These are phyloP conservation scores for Chlorophyllum brunneum DNA, from an alignment of 768 basidiomycete species.

Conservation along the genomic window DNA sequence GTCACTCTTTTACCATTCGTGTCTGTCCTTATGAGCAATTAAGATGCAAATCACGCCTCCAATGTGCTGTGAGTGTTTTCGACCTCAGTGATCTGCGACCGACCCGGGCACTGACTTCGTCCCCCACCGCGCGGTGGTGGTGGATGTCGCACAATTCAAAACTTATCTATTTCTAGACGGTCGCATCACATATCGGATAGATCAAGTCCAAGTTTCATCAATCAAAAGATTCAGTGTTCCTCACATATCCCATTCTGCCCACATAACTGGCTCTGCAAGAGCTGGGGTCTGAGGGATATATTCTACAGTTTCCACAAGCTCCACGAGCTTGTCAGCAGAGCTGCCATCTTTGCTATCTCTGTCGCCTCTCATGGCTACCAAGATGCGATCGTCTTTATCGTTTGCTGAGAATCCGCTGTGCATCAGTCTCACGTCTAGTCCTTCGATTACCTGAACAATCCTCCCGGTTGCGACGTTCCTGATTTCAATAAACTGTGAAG, in stretches of 20 bases:
- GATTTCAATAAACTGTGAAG: conserved; percentile 71
- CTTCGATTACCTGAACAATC: conserved; percentile 84
- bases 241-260: conserved; percentile 79
- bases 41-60: too few relatives aligned
- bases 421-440: conserved; percentile 61
- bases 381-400: conserved; percentile 41
- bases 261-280: conserved; percentile 30
- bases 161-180: too few relatives aligned
- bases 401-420: conserved; percentile 36
- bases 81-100: too few relatives aligned
- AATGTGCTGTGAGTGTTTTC: too few relatives aligned
- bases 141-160: too few relatives aligned
- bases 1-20: too few relatives aligned
- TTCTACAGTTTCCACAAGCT: conserved; percentile 68
- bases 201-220: not conserved
- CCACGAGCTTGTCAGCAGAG: conserved; percentile 58
- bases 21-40: too few relatives aligned
- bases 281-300: conserved; percentile 32
- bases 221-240: not conserved
- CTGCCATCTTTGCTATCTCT: conserved; percentile 49
- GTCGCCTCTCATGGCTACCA: conserved; percentile 62
- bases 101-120: too few relatives aligned
- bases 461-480: conserved; percentile 59
- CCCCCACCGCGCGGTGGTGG: too few relatives aligned
- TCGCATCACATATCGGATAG: too few relatives aligned